Percentiles rank a stretch among this genome's conserved stretches.
Conservation (phyloP, 2,329 filamentous ascomycete genomes). For the Thielaviopsis populi region DNA sequence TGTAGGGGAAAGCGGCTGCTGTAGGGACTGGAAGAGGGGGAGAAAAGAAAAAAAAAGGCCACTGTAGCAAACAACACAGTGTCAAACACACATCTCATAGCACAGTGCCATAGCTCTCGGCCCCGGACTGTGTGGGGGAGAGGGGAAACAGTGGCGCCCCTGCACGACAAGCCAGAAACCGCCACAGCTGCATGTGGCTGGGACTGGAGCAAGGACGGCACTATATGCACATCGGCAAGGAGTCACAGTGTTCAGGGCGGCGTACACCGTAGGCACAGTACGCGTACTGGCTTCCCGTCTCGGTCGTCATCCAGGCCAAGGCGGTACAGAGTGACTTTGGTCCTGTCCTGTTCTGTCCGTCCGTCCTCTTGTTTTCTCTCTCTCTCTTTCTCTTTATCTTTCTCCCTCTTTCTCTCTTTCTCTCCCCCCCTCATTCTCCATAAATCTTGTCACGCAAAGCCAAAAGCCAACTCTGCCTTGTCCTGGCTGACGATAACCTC, state of each 20-base stretch:
- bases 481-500: slow-evolving; percentile 7
- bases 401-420: slow-evolving; percentile 18
- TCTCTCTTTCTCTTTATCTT: slow-evolving; percentile 18
- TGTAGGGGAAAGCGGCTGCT: no score
- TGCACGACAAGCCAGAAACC: no score
- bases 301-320: no score
- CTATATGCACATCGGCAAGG: no score
- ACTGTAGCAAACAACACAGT: neutral
- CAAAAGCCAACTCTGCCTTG: neutral
- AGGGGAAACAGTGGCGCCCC: neutral
- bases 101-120: neutral
- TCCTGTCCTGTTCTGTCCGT: no score
- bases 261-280: no score
- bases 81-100: neutral
- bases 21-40: no score
- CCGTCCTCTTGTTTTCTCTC: slow-evolving; percentile 17
- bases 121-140: neutral
- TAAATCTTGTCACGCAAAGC: slow-evolving; percentile 6
- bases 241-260: no score
- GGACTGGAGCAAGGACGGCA: no score
- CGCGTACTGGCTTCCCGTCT: no score
- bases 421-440: slow-evolving; percentile 14
- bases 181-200: no score
- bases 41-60: no score
- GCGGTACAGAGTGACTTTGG: slow-evolving; percentile 16